These are phyloP conservation scores for Ascoidea asiatica DNA, from an alignment of 805 yeast species.

Conservation along the genomic window DNA sequence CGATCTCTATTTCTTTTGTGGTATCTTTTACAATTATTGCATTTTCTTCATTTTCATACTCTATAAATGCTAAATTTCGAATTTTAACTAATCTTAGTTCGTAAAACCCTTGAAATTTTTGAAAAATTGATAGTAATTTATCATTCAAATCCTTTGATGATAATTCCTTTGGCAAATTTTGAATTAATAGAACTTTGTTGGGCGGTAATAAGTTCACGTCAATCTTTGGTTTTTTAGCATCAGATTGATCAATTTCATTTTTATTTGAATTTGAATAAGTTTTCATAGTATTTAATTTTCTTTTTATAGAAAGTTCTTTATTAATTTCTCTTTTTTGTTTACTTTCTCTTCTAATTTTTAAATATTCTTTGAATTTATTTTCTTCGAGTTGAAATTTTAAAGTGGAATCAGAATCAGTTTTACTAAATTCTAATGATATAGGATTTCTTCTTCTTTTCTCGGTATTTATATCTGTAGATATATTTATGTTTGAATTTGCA, in stretches of 20 bases:
- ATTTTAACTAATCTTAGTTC: conserved; percentile 55
- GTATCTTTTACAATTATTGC: conserved; percentile 31
- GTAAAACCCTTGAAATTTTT: conserved; percentile 41
- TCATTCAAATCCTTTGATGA: conserved; percentile 25
- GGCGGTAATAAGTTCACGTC: conserved; percentile 36
- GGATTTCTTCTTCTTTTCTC: too few species aligned
- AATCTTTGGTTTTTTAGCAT: conserved; percentile 8
- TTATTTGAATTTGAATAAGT: conserved; percentile 10
- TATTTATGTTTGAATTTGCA: too few species aligned
- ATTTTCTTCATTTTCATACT: conserved; percentile 42
- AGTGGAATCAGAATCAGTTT: conserved; percentile 14
- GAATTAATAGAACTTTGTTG: conserved; percentile 53
- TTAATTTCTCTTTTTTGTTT: conserved; percentile 10
- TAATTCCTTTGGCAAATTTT: conserved; percentile 38
- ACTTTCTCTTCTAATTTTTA: conserved; percentile 6
- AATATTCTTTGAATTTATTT: conserved; percentile 10
- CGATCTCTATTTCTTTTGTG: conserved; percentile 10
- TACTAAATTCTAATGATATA: conserved; percentile 13
- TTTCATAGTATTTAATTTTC: conserved; percentile 3
- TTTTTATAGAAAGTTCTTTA: conserved; percentile 8
- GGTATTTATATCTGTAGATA: not conserved
- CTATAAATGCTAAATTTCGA: conserved; percentile 68
- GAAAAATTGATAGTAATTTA: conserved; percentile 24
- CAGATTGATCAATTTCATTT: conserved; percentile 11
- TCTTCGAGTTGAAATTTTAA: conserved; percentile 9